Base-by-base conservation (phyloP, 169 alveolate species). In the Plasmodium ovale region DNA sequence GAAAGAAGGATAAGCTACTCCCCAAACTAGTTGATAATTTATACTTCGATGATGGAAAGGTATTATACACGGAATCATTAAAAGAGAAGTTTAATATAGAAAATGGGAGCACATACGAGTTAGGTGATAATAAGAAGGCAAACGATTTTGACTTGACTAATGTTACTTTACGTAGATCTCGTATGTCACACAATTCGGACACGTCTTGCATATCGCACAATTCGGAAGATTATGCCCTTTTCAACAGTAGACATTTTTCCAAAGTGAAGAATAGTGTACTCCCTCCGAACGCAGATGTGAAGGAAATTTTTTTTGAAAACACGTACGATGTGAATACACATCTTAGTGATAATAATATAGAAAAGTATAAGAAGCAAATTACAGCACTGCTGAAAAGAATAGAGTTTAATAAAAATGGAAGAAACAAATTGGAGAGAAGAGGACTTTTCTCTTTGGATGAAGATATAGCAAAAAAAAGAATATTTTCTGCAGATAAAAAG, bases 1-100 rank as follows among this genome's bases (percentile, higher is more conserved):
- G 37, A 62, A 69, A 56, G 49, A 85, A 56, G 31, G 91, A 85
- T 23, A 85, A 85, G 35, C 47, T 85, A 37, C 29, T 85, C 9
- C 27, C 37, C 21, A 85, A 51, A 25, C 31, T 29, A 3, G 27
- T 64, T 10, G 82, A 33, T 44, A 23, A 79, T 65, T 49, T 79
- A 42, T 65, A 65, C 29, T 23, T 39, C 0, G 64, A 60, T 51
- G 54, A n/a, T 16, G 67, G n/a, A n/a, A n/a, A 51, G 19, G 31
- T 29, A 23, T 39, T 19, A 65, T 27, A 49, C 25, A 10, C 23
- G 16, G 6, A 16, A 3, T 3, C 4, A 21, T 9, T 16, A 6
- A 29, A 19, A 9, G 19, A n/a, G 21, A 23, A 29, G 23, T 35
- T 12, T 9, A 31, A 60, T 51, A n/a, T 21, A n/a, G 53, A 27